Evolutionary conservation across 2,329 filamentous ascomycete species (phyloP), one percentile per base, ranked within the genome.

Genomic region (Verticillium longisporum): DNA sequence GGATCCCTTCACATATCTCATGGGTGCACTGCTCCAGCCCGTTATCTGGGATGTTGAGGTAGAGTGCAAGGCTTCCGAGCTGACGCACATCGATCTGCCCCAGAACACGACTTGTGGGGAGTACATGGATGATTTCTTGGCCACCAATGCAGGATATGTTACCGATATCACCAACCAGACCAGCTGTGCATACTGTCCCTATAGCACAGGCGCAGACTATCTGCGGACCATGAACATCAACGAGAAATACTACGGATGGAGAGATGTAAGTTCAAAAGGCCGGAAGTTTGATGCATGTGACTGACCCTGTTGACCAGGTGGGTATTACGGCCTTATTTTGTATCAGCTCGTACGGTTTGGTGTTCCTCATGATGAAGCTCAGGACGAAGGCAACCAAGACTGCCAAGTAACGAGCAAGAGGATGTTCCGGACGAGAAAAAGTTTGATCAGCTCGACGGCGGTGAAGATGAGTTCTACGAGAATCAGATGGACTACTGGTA

Each of bases 321-420:
- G 63, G 64, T n/a, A 78, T 80, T 45, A 77, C 76, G 6, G 76
- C 74, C 2, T 63, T 79, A 2, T 80, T 79, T 64, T 77, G 72
- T 55, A 66, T 77, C 58, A 70, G 68, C 2, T 74, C 72, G 1
- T 80, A 80, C 62, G 72, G 66, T 4, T 62, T 77, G 55, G 77
- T 80, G 2, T 80, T 76, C 65, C 41, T 78, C 31, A 75, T 80
- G 72, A 80, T 80, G 78, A 80, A 79, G 68, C 63, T 80, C 54
- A 68, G 78, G 61, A 80, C 75, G 50, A 80, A 80, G 70, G 75
- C 74, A 61, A 78, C 74, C 26, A 80, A 79, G 70, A 78, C 41
- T 5, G 60, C 60, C 9, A 36, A 36, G 34, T 36, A 36, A 15
- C 1, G 54, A 60, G 0, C 37, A 57, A 4, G 57, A 56, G 2